Evolutionary conservation across 345 rosid species (phyloP).

Genomic region (Trapa incisa): DNA sequence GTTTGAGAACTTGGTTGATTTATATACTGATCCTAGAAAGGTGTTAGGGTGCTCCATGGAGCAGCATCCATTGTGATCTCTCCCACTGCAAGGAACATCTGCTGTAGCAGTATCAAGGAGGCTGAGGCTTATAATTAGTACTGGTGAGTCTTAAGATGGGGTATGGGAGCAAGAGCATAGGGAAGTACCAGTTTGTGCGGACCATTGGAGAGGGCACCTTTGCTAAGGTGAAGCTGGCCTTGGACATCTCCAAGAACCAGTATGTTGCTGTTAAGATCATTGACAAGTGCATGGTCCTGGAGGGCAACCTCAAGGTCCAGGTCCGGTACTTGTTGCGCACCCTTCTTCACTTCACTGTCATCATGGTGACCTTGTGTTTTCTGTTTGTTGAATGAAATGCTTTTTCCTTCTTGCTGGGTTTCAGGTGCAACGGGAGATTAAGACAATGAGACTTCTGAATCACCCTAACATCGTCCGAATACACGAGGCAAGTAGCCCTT

Average conservation of each 20-base stretch:
- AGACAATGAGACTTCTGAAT: constrained; percentile 74
- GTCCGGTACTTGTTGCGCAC: constrained; percentile 8
- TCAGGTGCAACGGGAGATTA: constrained; percentile 72
- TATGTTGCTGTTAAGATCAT: constrained; percentile 73
- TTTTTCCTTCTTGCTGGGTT: neutral
- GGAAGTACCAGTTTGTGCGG: constrained; percentile 57
- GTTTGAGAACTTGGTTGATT: too few relatives aligned
- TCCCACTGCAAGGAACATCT: too few relatives aligned
- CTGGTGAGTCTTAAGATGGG: constrained; percentile 23
- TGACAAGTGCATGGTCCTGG: constrained; percentile 55
- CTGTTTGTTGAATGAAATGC: neutral
- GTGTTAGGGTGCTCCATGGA: too few relatives aligned
- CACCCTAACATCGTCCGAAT: constrained; percentile 74
- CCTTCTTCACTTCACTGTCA: neutral
- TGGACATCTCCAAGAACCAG: constrained; percentile 43
- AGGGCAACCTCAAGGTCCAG: constrained; percentile 62
- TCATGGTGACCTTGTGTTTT: neutral
- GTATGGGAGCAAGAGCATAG: constrained; percentile 37
- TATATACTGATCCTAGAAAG: too few relatives aligned
- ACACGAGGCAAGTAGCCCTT: constrained; percentile 44
- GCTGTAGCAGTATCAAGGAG: too few relatives aligned
- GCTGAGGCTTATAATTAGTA: too few relatives aligned
- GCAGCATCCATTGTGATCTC: too few relatives aligned
- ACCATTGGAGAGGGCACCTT: constrained; percentile 86
- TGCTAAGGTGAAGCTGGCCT: constrained; percentile 81